Base-by-base conservation (phyloP, 2,329 filamentous ascomycete genomes). In the Monosporascus sp. region DNA sequence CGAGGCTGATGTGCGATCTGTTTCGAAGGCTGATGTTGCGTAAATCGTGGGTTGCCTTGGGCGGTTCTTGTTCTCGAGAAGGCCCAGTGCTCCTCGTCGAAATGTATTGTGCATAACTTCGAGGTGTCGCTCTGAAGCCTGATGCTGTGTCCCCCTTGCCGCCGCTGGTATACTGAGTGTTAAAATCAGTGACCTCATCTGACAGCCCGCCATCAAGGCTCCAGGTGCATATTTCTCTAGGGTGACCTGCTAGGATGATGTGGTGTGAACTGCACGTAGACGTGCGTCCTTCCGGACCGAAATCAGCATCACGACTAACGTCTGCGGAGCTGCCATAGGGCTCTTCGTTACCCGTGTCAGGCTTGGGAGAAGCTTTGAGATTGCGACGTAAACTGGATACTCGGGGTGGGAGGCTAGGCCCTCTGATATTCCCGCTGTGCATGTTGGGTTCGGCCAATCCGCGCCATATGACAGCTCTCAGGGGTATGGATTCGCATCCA, bases 1-100 rank as follows among this genome's bases (percentile, higher is more conserved):
- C 69, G 11, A 83, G 68, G 58, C 80, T 83, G 59, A 83, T 72
- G 63, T 83, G 79, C 2, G 78, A 79, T 55, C 72, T 75, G 35
- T 74, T 73, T 51, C 72, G 72, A 31, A 84, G 72, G 60, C 69
- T 78, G 54, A 78, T 50, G 20, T 64, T 61, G 43, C 56, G 62
- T 25, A 65, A 37, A n/a, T 62, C 61, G 43, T 61, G 62, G 25
- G 45, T 50, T 49, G 55, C 56, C 43, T 55, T 62, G 6, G 52
- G n/a, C n/a, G 47, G 24, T 15, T 48, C 27, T 37, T 38, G 52
- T 22, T 47, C 50, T 20, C 49, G 53, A 47, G 52, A 48, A 6
- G 45, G 47, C 2, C 45, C 31, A 31, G 57, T 25, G 20, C 49
- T 53, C 37, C 43, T 35, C 2, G 50, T 39, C 8, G 52, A 22